These are phyloP conservation scores for Tritrichomonas musculus DNA, from an alignment of 208 protist genomes.

Conservation along the genomic window DNA sequence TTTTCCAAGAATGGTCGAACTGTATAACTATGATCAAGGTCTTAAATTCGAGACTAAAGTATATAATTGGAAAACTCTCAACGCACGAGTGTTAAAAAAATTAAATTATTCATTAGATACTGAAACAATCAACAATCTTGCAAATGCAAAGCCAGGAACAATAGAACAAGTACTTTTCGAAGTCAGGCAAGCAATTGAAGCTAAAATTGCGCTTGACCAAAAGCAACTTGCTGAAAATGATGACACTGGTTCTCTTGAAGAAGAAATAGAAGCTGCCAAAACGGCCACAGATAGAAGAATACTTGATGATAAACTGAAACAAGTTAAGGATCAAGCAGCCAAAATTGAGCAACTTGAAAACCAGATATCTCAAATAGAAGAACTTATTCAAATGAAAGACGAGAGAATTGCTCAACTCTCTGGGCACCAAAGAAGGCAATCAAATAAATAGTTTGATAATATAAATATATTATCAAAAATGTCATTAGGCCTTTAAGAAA, in stretches of 20 bases:
- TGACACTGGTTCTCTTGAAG: not conserved
- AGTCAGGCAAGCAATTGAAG: conserved; percentile 44
- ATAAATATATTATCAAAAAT: no score
- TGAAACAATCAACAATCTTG: conserved; percentile 75
- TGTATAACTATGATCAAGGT: conserved; percentile 90
- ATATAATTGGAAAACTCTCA: conserved; percentile 90
- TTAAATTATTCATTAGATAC: conserved; percentile 72
- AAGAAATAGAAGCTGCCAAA: conserved; percentile 17
- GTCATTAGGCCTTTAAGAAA: no score
- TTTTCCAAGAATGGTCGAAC: conserved; percentile 85
- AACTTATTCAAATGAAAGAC: not conserved
- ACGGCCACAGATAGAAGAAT: not conserved
- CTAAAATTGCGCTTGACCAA: not conserved
- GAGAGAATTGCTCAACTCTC: not conserved
- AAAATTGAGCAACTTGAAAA: not conserved
- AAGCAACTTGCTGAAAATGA: not conserved
- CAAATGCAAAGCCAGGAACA: conserved; percentile 68
- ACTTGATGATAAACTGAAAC: not conserved
- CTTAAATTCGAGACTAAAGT: conserved; percentile 73
- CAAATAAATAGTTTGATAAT: no score
- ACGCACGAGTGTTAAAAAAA: conserved; percentile 76
- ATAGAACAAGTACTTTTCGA: conserved; percentile 78
- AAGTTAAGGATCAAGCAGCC: not conserved
- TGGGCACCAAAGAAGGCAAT: no score
- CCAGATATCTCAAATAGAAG: not conserved